These are phyloP conservation scores for Lichtheimia ramosa DNA, from an alignment of 371 early-diverging fungal genomes.

Conservation along the genomic window DNA sequence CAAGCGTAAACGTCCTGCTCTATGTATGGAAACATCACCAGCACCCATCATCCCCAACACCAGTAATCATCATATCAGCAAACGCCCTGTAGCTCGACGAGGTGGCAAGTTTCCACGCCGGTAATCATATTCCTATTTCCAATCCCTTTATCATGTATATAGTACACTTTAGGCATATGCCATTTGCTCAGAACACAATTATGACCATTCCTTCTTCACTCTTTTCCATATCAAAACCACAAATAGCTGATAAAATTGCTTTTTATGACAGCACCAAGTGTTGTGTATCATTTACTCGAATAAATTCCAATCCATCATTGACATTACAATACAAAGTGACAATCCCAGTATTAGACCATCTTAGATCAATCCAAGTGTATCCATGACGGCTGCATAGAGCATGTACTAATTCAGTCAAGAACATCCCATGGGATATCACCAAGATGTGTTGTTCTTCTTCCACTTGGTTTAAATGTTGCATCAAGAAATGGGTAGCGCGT, in stretches of 20 bases:
- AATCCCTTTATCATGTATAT: not conserved
- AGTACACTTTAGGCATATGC: not conserved
- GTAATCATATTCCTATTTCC: not conserved
- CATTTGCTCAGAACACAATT: too few species aligned
- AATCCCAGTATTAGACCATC: slow-evolving; percentile 6
- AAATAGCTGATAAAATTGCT: too few species aligned
- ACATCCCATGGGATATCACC: not conserved
- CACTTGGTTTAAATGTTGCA: not conserved
- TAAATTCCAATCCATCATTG: not conserved
- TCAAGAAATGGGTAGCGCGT: not conserved
- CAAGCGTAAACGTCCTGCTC: not conserved
- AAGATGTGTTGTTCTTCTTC: not conserved
- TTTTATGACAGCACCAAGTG: not conserved
- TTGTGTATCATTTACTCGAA: not conserved
- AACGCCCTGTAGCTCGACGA: slow-evolving; percentile 2
- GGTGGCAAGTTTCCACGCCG: not conserved
- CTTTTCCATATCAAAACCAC: too few species aligned
- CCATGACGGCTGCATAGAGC: not conserved
- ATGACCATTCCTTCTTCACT: too few species aligned
- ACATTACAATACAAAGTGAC: not conserved
- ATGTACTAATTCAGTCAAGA: slow-evolving; percentile 1
- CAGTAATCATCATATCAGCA: too few species aligned
- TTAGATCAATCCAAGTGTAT: not conserved
- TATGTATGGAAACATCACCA: not conserved
- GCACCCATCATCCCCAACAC: not conserved